Percentiles rank a stretch among this genome's conserved stretches.
These are phyloP conservation scores for Pyricularia sp. DNA, from an alignment of 2,329 filamentous ascomycete species.

Conservation along the genomic window DNA sequence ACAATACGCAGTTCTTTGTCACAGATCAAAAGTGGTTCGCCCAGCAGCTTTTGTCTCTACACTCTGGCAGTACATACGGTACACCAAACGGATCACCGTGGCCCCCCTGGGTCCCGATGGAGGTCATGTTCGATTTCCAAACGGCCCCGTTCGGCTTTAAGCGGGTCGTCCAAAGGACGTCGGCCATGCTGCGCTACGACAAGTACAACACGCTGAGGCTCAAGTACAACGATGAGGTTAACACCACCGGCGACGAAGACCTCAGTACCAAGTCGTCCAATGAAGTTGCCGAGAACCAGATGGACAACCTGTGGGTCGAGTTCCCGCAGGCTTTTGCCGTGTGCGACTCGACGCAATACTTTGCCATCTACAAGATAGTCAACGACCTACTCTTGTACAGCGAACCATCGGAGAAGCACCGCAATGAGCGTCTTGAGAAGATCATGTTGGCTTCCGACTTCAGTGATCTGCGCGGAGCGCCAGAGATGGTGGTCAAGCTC, in stretches of 20 bases:
- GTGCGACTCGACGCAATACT: slow-evolving; percentile 96
- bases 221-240: slow-evolving; percentile 94
- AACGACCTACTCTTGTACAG: slow-evolving; percentile 92
- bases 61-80: slow-evolving; percentile 89
- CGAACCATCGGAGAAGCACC: slow-evolving; percentile 94
- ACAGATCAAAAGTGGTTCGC: slow-evolving; percentile 87
- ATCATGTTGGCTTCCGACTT: slow-evolving; percentile 99
- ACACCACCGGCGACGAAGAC: slow-evolving; percentile 27
- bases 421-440: slow-evolving; percentile 89
- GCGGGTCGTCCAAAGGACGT: slow-evolving; percentile 92
- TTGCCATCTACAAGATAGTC: slow-evolving; percentile 96
- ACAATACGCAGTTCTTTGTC: slow-evolving; percentile 97
- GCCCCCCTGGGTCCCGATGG: slow-evolving; percentile 97
- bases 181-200: slow-evolving; percentile 87
- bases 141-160: slow-evolving; percentile 96
- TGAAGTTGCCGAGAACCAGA: slow-evolving; percentile 58
- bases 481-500: slow-evolving; percentile 82
- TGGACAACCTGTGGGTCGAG: slow-evolving; percentile 94
- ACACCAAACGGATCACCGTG: slow-evolving; percentile 76
- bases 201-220: slow-evolving; percentile 96
- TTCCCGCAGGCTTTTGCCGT: slow-evolving; percentile 92
- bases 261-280: not conserved
- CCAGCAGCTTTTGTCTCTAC: slow-evolving; percentile 78
- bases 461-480: slow-evolving; percentile 87
- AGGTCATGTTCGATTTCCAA: slow-evolving; percentile 96